Conservation (phyloP, 306 rosid genomes). For the Cercis canadensis region DNA sequence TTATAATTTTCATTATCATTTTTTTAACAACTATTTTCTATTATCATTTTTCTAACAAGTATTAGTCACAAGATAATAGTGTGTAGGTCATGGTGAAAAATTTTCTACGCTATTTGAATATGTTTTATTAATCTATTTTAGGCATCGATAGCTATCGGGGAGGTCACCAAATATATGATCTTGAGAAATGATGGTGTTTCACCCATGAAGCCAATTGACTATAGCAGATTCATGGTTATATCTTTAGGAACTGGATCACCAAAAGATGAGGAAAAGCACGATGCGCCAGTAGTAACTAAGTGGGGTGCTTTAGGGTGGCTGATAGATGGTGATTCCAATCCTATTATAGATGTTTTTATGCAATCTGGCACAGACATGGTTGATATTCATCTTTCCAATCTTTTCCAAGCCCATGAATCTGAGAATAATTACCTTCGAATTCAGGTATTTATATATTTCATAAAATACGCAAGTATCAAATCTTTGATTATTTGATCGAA, state of each 20-base stretch:
- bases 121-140: background rate
- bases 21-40: too few species aligned
- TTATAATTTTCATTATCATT: too few species aligned
- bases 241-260: background rate
- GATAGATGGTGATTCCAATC: background rate
- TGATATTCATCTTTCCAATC: background rate
- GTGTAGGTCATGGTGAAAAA: background rate
- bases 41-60: too few species aligned
- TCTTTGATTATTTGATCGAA: too few species aligned
- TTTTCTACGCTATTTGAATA: background rate
- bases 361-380: background rate
- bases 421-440: constrained; percentile 1
- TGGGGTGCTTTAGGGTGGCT: background rate
- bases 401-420: background rate
- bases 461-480: background rate
- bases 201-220: constrained; percentile 31
- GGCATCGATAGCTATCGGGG: background rate
- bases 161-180: background rate
- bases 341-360: background rate
- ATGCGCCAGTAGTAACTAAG: background rate
- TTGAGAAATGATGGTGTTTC: background rate
- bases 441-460: background rate
- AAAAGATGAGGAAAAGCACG: background rate
- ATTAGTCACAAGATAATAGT: too few species aligned
- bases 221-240: background rate